These are phyloP conservation scores for Botrytis fragariae DNA, from an alignment of 2,329 filamentous ascomycete species.

Conservation along the genomic window DNA sequence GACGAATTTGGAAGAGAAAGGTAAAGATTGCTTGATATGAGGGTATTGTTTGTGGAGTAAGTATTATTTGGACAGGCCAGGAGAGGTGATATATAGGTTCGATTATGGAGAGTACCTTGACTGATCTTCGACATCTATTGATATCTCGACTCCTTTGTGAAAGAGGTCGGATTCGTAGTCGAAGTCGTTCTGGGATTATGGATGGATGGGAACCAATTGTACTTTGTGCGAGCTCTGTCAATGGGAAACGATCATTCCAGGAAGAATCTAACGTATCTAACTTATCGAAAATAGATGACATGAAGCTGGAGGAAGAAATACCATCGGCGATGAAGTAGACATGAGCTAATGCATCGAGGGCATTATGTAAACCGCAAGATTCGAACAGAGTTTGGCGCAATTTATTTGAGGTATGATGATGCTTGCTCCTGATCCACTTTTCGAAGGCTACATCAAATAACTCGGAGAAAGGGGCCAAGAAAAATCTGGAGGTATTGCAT, in stretches of 20 bases:
- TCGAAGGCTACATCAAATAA: conserved; percentile 70
- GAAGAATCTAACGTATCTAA: conserved; percentile 58
- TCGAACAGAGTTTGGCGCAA: conserved; percentile 66
- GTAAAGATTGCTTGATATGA: conserved; percentile 72
- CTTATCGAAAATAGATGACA: conserved; percentile 68
- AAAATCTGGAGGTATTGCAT: conserved; percentile 46
- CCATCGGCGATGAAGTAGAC: conserved; percentile 80
- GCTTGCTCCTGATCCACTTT: conserved; percentile 73
- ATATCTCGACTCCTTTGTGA: conserved; percentile 43
- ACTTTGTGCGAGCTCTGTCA: conserved; percentile 75
- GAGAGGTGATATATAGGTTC: conserved; percentile 65
- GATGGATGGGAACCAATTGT: conserved; percentile 56
- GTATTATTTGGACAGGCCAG: conserved; percentile 68
- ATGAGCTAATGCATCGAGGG: conserved; percentile 64
- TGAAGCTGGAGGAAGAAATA: conserved; percentile 62
- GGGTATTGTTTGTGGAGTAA: conserved; percentile 61
- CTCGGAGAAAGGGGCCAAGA: conserved; percentile 68
- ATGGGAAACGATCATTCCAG: conserved; percentile 79
- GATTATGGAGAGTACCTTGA: conserved; percentile 62
- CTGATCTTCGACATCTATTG: conserved; percentile 53
- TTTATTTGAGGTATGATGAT: conserved; percentile 64
- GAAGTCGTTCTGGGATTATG: conserved; percentile 61
- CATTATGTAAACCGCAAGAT: conserved; percentile 63
- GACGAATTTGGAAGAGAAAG: conserved; percentile 73
- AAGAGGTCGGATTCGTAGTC: conserved; percentile 51